Conservation (phyloP, 148 eudicot genomes). For the Fagopyrum homotropicum region DNA sequence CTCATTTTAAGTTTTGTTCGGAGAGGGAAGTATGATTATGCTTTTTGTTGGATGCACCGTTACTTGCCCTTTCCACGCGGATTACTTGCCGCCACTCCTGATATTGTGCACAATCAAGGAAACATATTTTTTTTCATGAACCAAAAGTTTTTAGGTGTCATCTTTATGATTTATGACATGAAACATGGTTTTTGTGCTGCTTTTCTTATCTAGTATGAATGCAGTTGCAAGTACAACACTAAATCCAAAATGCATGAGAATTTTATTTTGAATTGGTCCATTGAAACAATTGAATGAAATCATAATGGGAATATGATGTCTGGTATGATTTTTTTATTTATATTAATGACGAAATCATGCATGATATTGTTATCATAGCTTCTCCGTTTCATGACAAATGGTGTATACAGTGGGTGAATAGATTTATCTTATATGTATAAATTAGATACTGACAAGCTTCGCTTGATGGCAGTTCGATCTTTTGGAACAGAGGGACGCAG, state of each 20-base stretch:
- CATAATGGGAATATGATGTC: not conserved
- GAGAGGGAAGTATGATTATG: not conserved
- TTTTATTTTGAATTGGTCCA: not conserved
- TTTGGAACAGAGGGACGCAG: conserved; percentile 65
- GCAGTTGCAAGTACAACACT: not conserved
- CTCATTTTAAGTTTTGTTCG: not conserved
- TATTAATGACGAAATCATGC: not conserved
- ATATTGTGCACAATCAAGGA: too few species aligned
- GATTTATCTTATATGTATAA: not conserved
- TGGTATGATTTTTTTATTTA: not conserved
- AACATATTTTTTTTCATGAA: too few species aligned
- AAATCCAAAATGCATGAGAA: not conserved
- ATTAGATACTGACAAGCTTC: not conserved
- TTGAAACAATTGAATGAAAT: not conserved
- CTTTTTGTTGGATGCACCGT: not conserved
- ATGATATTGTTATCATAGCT: not conserved
- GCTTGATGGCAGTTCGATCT: conserved; percentile 38
- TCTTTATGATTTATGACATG: not conserved
- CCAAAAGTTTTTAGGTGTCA: too few species aligned
- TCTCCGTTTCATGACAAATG: not conserved
- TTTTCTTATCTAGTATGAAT: not conserved
- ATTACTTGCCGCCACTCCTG: not conserved
- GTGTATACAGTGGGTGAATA: not conserved
- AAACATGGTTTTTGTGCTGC: not conserved
- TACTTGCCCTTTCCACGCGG: not conserved